Evolutionary conservation across 176 grass and related monocot genomes (phyloP), one percentile per base, ranked within the genome.

Genomic region (Phoenix roebelenii): DNA sequence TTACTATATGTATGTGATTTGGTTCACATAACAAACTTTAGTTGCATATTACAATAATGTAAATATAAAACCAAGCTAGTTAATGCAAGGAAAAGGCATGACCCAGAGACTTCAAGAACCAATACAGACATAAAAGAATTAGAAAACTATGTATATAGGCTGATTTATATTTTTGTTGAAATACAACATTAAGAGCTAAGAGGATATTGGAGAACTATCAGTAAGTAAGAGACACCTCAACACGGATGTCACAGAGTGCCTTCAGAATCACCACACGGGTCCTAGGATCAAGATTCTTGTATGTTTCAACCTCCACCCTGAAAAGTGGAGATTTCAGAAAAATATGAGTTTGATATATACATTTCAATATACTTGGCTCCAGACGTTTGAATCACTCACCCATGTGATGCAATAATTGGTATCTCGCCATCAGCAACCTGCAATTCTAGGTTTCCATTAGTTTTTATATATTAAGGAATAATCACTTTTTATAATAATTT

Each of bases 371-470:
- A 12, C 2, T 10, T 14, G 35, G 35, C 35, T 44, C 35, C 35
- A 44, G 17, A 68, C 63, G 35, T 54, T 25, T 49, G 25, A 18
- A 44, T 15, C 72, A 73, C 86, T 85, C 74, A 97, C 92, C 92
- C 87, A 22, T 97, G 92, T 61, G 84, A 81, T 69, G 81, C 87
- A 64, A 85, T 54, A 69, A 97, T 85, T 44, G 92, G 92, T 54
- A 91, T 61, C 58, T 91, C 70, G 5, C 87, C 92, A 72, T 97
- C 84, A 69, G 80, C 92, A 65, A 91, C 92, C 92, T 97, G 84
- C 72, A 77, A 29, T 68, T 69, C 54, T 58, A 54, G 19, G 67
- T 48, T 59, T 70, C 57, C 5, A 25, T 66, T 48, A 23, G 23
- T 23, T 82, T 24, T 68, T 70, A 12, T 72, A 74, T 30, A 22